phyloP scores from a whole-genome alignment of 1,284 basidiomycete species.

The Grifola frondosa region DNA sequence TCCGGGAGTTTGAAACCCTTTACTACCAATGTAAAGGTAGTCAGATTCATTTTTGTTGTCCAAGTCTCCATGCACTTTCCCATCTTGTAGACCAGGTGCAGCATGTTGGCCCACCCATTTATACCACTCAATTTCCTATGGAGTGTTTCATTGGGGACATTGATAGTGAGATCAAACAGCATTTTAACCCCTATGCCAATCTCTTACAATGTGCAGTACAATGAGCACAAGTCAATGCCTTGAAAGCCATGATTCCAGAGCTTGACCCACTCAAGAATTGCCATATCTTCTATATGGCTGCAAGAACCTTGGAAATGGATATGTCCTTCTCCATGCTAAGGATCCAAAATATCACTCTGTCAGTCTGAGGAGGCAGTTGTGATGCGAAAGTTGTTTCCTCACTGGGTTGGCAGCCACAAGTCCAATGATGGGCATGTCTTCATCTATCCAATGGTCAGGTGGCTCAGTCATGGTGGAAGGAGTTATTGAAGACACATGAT shows the following conservation, averaged over 20 bases:
- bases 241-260: constrained; percentile 9
- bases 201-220: constrained; percentile 16
- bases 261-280: constrained; percentile 3
- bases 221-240: constrained; percentile 19
- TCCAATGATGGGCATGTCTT: too few species aligned
- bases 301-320: constrained; percentile 13
- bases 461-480: constrained; percentile 16
- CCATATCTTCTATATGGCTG: neutral
- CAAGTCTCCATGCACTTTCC: constrained; percentile 18
- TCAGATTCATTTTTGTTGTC: constrained; percentile 25
- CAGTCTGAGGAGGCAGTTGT: too few species aligned
- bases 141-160: constrained; percentile 28
- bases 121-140: constrained; percentile 21
- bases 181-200: constrained; percentile 21
- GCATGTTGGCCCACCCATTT: constrained; percentile 17
- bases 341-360: too few species aligned
- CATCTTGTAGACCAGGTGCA: constrained; percentile 16
- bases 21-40: constrained; percentile 17
- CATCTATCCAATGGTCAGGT: too few species aligned
- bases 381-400: too few species aligned
- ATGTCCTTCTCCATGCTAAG: constrained; percentile 2
- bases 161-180: constrained; percentile 21
- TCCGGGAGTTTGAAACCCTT: constrained; percentile 20
- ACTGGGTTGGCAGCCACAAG: neutral
- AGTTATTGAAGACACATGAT: constrained; percentile 1